Evolutionary conservation across 192 early-diverging fungal species (phyloP).

Genomic region (Phlyctochytrium bullatum): DNA sequence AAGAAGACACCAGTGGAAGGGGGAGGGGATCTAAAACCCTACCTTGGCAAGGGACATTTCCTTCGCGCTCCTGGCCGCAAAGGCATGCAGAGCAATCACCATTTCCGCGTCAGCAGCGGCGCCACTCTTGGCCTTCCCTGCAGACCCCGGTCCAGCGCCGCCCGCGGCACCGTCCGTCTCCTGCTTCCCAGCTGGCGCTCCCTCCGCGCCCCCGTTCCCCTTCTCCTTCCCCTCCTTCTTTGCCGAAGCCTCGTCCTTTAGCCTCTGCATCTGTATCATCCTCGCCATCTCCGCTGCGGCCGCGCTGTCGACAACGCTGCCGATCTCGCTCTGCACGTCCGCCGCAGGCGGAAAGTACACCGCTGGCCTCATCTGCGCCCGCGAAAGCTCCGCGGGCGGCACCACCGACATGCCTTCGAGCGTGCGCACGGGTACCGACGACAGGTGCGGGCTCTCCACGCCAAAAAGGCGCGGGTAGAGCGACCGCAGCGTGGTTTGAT

Average conservation of each 20-base stretch:
- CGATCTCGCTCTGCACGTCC: constrained; percentile 41
- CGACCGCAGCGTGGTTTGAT: constrained; percentile 1
- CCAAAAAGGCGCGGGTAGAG: constrained; percentile 34
- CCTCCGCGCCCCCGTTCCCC: neutral
- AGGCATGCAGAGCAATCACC: constrained; percentile 41
- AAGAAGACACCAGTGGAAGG: neutral
- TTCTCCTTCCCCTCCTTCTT: neutral
- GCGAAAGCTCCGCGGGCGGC: constrained; percentile 5
- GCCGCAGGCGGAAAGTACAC: constrained; percentile 43
- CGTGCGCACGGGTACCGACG: constrained; percentile 1
- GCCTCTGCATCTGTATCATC: too few relatives aligned
- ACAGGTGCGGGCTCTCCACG: constrained; percentile 16
- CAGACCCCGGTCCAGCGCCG: constrained; percentile 18
- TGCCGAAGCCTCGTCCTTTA: neutral
- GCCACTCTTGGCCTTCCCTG: too few relatives aligned
- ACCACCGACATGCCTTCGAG: neutral
- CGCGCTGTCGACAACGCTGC: constrained; percentile 32
- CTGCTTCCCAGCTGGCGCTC: too few relatives aligned
- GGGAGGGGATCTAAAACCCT: neutral
- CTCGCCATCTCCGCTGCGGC: neutral
- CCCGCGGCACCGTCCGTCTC: too few relatives aligned
- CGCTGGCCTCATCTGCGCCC: constrained; percentile 19
- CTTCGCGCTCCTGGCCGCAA: constrained; percentile 35
- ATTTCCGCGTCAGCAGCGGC: constrained; percentile 16
- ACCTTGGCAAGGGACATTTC: constrained; percentile 46